phyloP scores from a whole-genome alignment of 2,329 filamentous ascomycete species.

The Periglandula ipomoeae region DNA sequence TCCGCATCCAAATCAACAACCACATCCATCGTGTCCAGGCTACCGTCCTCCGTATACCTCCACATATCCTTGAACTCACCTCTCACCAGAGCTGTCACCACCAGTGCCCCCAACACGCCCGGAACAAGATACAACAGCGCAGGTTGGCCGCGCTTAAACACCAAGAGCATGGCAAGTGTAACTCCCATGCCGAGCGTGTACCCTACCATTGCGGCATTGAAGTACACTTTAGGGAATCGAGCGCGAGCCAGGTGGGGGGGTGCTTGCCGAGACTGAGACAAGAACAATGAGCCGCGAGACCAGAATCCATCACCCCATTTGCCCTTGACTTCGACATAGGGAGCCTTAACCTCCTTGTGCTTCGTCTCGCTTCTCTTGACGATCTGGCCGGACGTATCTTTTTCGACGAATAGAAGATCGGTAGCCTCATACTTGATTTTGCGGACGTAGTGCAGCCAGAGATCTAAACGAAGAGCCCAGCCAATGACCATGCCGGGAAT shows the following conservation, averaged over 20 bases:
- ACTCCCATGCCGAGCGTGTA: slow-evolving; percentile 70
- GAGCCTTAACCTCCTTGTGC: slow-evolving; percentile 39
- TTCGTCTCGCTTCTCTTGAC: slow-evolving; percentile 29
- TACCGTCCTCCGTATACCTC: slow-evolving; percentile 68
- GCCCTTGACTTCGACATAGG: slow-evolving; percentile 53
- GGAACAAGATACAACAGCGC: slow-evolving; percentile 90
- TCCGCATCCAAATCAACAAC: slow-evolving; percentile 45
- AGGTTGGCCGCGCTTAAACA: slow-evolving; percentile 76
- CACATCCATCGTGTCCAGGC: slow-evolving; percentile 43
- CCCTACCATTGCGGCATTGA: slow-evolving; percentile 64
- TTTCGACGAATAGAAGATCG: slow-evolving; percentile 24
- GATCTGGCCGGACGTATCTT: slow-evolving; percentile 24
- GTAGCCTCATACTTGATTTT: slow-evolving; percentile 44
- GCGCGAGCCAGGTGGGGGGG: slow-evolving; percentile 29
- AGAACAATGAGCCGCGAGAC: slow-evolving; percentile 36
- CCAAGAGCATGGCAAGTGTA: slow-evolving; percentile 67
- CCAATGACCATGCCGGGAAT: slow-evolving; percentile 86
- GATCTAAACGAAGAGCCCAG: slow-evolving; percentile 81
- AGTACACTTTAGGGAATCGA: slow-evolving; percentile 75
- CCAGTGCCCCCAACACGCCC: slow-evolving; percentile 65
- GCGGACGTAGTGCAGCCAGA: slow-evolving; percentile 71
- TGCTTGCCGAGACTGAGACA: slow-evolving; percentile 15
- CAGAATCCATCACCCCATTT: slow-evolving; percentile 81
- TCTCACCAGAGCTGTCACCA: slow-evolving; percentile 60
- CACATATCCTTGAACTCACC: slow-evolving; percentile 72